Evolutionary conservation across 805 yeast genomes (phyloP), one percentile per base, ranked within the genome.

Genomic region (Diddensiella transvaalensis): DNA sequence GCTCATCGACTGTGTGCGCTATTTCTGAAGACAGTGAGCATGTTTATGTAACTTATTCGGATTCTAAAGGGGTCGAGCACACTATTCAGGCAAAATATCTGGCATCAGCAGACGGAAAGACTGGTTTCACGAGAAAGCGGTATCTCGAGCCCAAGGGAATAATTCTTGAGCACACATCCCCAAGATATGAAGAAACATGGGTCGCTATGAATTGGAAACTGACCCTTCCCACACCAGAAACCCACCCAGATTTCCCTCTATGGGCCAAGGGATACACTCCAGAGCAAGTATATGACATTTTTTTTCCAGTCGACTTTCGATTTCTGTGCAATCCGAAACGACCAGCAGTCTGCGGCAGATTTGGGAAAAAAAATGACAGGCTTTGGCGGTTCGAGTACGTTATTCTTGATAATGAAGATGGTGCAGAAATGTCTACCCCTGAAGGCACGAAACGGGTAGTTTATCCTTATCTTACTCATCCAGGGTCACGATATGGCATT

Each of bases 351-450:
- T 35, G 39, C n/a, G 39, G 39, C 13, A n/a, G 39, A 35, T 35
- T 35, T 35, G 39, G 39, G 10, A n/a, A 15, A 15, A n/a, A n/a
- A 10, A 10, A n/a, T 10, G 39, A 35, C 39, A 6, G 39, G 39
- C 39, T 35, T n/a, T 35, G 39, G 39, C 17, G 39, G 10, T 35
- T 35, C 21, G 39, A 35, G 39, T 35, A 35, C n/a, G 39, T 35
- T 6, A 18, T 35, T 6, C 19, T 18, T 6, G 39, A n/a, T 8
- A 15, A 18, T 35, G 39, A 35, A n/a, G 15, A 35, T 35, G 19
- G 19, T n/a, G n/a, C 8, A 10, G 39, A 35, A 8, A 35, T 35
- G 39, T n/a, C 39, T 10, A 18, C 15, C 15, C 39, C 39, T 15
- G 39, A 35, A 6, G 21, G 21, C 10, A 35, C 21, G 15, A 35